A percentile compares a stretch with the other conserved stretches of the same genome.
Evolutionary conservation across 257 asterid genomes (phyloP).

Genomic region (Phtheirospermum japonicum): DNA sequence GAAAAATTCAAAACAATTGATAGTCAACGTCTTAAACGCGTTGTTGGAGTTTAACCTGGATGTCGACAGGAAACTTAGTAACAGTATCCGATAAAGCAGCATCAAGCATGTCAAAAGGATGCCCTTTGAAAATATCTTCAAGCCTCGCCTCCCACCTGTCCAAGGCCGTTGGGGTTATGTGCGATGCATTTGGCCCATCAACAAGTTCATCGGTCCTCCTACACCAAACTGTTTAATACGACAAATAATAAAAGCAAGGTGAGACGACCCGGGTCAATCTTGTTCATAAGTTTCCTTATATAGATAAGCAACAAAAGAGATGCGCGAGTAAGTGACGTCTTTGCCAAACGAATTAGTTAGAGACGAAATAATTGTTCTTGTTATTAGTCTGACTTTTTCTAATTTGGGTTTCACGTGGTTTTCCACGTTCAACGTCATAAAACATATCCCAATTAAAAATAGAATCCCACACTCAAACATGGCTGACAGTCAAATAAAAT

Average conservation of each 20-base stretch:
- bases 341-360: not conserved
- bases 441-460: not conserved
- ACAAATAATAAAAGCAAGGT: conserved; percentile 10
- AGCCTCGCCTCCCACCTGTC: conserved; percentile 95
- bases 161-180: conserved; percentile 84
- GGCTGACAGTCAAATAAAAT: not conserved
- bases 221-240: conserved; percentile 76
- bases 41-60: conserved; percentile 53
- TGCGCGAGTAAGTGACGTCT: not conserved
- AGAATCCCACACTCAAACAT: not conserved
- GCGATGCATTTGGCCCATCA: conserved; percentile 98
- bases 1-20: too few species aligned
- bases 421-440: not conserved
- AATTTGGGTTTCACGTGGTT: not conserved
- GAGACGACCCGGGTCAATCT: not conserved
- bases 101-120: conserved; percentile 97
- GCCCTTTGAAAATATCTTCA: conserved; percentile 77
- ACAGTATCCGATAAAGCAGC: conserved; percentile 94
- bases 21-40: not conserved
- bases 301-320: not conserved
- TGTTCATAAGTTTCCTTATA: too few species aligned
- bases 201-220: conserved; percentile 98
- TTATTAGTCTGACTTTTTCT: not conserved
- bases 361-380: not conserved
- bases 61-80: conserved; percentile 75